These are phyloP conservation scores for Trichocladium uniseriatum DNA, from an alignment of 495 filamentous ascomycete species.

Conservation along the genomic window DNA sequence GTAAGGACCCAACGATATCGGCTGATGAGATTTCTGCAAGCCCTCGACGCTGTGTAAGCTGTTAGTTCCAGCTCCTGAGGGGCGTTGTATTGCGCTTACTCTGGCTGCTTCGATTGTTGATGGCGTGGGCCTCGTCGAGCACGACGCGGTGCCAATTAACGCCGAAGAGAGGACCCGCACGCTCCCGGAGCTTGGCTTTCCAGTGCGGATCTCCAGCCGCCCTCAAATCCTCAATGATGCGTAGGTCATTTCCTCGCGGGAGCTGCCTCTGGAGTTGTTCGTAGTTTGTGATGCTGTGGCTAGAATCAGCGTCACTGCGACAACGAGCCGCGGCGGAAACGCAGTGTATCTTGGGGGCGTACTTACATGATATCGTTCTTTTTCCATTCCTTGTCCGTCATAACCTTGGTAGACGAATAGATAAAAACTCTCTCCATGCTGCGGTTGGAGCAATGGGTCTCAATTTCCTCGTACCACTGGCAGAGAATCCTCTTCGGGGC, in stretches of 20 bases:
- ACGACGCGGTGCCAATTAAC: slow-evolving; percentile 47
- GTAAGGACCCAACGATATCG: slow-evolving; percentile 50
- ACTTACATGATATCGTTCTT: slow-evolving; percentile 12
- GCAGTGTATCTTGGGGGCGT: no score
- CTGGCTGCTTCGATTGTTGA: slow-evolving; percentile 45
- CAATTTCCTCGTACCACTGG: slow-evolving; percentile 51
- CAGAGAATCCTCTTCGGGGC: slow-evolving; percentile 43
- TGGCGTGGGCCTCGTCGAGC: slow-evolving; percentile 53
- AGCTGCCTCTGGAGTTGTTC: slow-evolving; percentile 31
- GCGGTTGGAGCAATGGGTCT: slow-evolving; percentile 3
- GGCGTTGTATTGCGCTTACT: background rate
- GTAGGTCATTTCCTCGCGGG: slow-evolving; percentile 5
- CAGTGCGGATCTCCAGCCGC: slow-evolving; percentile 22
- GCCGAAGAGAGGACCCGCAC: slow-evolving; percentile 32
- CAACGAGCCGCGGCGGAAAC: background rate
- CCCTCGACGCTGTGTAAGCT: slow-evolving; percentile 34
- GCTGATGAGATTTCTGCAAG: slow-evolving; percentile 44
- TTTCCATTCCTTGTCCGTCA: slow-evolving; percentile 15
- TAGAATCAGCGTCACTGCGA: background rate
- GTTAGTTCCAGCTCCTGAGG: background rate
- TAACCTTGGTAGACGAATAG: background rate
- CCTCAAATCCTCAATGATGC: slow-evolving; percentile 31
- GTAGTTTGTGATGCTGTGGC: slow-evolving; percentile 41
- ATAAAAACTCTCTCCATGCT: slow-evolving; percentile 15
- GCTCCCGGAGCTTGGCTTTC: background rate